A percentile compares a stretch with the other conserved stretches of the same genome.
phyloP scores from a whole-genome alignment of 1,284 basidiomycete genomes.

The Trametes sp. region DNA sequence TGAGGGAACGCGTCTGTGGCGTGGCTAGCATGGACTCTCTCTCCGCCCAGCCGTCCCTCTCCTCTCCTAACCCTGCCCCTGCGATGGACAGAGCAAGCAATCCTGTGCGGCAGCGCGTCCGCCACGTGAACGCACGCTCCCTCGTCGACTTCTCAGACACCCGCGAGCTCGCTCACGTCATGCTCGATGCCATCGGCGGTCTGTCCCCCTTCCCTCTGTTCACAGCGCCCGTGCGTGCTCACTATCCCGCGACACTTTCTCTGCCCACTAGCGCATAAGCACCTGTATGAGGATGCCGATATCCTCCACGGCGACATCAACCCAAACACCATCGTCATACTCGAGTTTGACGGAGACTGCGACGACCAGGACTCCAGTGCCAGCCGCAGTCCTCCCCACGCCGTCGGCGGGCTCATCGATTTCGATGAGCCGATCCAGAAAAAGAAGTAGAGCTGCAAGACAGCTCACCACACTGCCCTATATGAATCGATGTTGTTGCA shows the following conservation, averaged over 20 bases:
- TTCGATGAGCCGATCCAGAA: no score
- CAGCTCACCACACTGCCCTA: no score
- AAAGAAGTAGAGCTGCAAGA: no score
- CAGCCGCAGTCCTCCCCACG: no score
- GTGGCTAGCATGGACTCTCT: no score
- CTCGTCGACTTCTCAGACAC: slow-evolving; percentile 3
- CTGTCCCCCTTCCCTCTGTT: not conserved
- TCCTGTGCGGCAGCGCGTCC: not conserved
- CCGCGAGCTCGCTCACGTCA: slow-evolving; percentile 9
- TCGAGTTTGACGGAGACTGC: not conserved
- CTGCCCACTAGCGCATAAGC: slow-evolving; percentile 2
- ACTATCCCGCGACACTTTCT: not conserved
- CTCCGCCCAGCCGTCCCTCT: no score
- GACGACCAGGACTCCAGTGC: no score
- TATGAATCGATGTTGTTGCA: no score
- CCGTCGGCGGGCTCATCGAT: no score
- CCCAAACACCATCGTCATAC: slow-evolving; percentile 15
- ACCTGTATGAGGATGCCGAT: slow-evolving; percentile 1
- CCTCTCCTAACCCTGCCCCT: no score
- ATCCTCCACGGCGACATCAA: slow-evolving; percentile 17
- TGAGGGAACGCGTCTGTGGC: no score
- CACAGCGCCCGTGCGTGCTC: not conserved
- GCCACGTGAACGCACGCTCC: not conserved
- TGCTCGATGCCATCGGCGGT: slow-evolving; percentile 10
- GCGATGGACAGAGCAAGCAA: not conserved